Evolutionary conservation across 164 flowering plant species (phyloP), one percentile per base, ranked within the genome.

Genomic region (Magnolia kwangsiensis): DNA sequence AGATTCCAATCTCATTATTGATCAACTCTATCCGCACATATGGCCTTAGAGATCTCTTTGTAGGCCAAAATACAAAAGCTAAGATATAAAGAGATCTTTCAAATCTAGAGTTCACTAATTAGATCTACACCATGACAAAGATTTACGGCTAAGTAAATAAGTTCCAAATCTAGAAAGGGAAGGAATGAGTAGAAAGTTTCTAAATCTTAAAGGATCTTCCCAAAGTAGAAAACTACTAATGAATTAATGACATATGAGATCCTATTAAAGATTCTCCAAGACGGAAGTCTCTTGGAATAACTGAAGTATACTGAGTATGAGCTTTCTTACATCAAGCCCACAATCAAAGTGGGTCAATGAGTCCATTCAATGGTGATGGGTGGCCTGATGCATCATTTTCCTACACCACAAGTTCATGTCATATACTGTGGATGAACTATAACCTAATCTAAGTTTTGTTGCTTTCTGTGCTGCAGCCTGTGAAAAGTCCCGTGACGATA

Each of bases 401-500:
- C 18, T 55, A 16, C 11, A 16, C 18, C 61, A 55, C 18, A 55
- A 55, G 3, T 55, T 55, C 18, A 10, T 8, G 13, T 55, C 18
- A 16, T 55, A 55, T 55, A 55, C 45, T 37, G 45, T 55, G 61
- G 16, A 55, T 16, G 18, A 55, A 37, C 45, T 37, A 37, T 37
- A 37, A 37, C 45, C 45, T 37, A 37, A 37, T 37, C 45, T 37
- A 37, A 37, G 45, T 4, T 37, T 37, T 67, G 6, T 10, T 20
- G 63, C 74, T 63, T 29, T 58, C 45, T 78, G 50, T 51, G 7
- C 7, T 87, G 88, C 91, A 94, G 98, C 98, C 98, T 71, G 98
- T 92, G 59, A 94, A 89, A 86, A 92, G 98, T 64, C 98, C 98
- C 74, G 98, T 94, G 67, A 94, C 97, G 7, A 92, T 94, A 4